Evolutionary conservation across 108 stramenopile species (phyloP).

Genomic region (Pseudonitzschia multiseries): DNA sequence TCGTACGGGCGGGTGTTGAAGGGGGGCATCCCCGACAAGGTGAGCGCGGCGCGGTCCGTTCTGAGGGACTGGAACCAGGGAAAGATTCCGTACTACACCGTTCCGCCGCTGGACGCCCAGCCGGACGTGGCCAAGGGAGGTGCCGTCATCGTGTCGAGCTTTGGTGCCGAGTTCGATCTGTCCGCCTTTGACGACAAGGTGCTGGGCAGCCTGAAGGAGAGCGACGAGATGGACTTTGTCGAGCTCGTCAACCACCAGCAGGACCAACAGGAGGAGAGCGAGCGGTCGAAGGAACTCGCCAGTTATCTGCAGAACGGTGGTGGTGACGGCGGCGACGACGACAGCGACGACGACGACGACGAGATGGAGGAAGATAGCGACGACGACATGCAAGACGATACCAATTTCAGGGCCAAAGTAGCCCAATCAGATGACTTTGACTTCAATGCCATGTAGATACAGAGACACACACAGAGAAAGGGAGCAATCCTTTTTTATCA

Average conservation of each 20-base stretch:
- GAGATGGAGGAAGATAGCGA: slow-evolving; percentile 47
- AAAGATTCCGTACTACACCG: slow-evolving; percentile 90
- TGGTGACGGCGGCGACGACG: slow-evolving; percentile 36
- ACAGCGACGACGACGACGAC: slow-evolving; percentile 10
- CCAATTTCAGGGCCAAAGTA: slow-evolving; percentile 43
- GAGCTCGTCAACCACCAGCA: slow-evolving; percentile 30
- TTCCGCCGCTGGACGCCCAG: slow-evolving; percentile 61
- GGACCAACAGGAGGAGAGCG: slow-evolving; percentile 3
- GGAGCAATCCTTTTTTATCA: neutral
- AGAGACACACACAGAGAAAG: neutral
- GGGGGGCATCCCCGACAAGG: slow-evolving; percentile 95
- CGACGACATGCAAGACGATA: slow-evolving; percentile 59
- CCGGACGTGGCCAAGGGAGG: slow-evolving; percentile 37
- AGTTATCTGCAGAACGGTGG: slow-evolving; percentile 45
- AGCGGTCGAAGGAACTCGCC: slow-evolving; percentile 37
- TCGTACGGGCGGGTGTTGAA: slow-evolving; percentile 89
- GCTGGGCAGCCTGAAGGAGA: slow-evolving; percentile 71
- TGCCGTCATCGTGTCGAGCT: slow-evolving; percentile 64
- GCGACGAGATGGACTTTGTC: slow-evolving; percentile 90
- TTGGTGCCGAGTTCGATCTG: slow-evolving; percentile 59
- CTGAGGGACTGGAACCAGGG: slow-evolving; percentile 98
- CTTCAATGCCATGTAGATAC: slow-evolving; percentile 60
- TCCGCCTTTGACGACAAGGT: slow-evolving; percentile 73
- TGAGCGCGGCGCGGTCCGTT: slow-evolving; percentile 88
- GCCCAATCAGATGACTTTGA: slow-evolving; percentile 74